These are phyloP conservation scores for Nosema muscidifuracis DNA, from an alignment of 371 early-diverging fungal species.

Conservation along the genomic window DNA sequence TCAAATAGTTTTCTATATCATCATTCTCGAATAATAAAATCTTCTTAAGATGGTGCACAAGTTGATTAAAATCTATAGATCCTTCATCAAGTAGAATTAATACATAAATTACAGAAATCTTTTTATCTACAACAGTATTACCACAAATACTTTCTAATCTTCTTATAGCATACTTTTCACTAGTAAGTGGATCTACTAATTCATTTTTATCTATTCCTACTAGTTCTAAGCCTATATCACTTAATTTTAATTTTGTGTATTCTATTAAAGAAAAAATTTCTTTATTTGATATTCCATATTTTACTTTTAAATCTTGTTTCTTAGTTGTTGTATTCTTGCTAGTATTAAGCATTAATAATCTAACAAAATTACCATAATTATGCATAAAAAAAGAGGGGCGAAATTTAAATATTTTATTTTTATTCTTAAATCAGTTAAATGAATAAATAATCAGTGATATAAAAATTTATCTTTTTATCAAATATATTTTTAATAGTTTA, in stretches of 20 bases:
- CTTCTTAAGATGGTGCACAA: neutral
- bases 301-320: conserved; percentile 5
- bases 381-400: conserved; percentile 12
- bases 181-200: neutral
- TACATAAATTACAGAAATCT: neutral
- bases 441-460: too few species aligned
- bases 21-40: neutral
- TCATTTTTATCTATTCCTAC: conserved; percentile 18
- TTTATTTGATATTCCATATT: conserved; percentile 1
- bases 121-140: neutral
- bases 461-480: too few species aligned
- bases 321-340: neutral
- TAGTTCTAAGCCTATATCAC: conserved; percentile 15
- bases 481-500: too few species aligned
- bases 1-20: neutral
- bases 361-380: conserved; percentile 18
- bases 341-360: conserved; percentile 18
- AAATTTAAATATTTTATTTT: too few species aligned
- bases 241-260: neutral
- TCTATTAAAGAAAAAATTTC: neutral
- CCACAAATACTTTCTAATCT: neutral
- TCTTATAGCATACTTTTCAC: conserved; percentile 28
- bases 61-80: neutral
- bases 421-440: too few species aligned
- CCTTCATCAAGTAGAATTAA: neutral